These are phyloP conservation scores for Coprinopsis marcescibilis DNA, from an alignment of 768 basidiomycete genomes.

Conservation along the genomic window DNA sequence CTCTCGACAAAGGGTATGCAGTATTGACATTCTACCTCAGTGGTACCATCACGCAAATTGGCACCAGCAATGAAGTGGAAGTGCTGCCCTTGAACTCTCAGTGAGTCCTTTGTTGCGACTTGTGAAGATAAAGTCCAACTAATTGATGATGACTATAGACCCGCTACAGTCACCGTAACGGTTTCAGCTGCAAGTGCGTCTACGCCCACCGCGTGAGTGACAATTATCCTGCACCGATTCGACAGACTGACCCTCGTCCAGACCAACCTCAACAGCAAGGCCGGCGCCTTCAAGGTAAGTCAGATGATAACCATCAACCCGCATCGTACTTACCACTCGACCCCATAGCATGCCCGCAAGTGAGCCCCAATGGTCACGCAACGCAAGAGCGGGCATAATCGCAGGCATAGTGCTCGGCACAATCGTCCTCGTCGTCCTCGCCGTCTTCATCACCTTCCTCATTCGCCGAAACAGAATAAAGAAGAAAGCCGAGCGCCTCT, in stretches of 20 bases:
- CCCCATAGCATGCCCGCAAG: too few species aligned
- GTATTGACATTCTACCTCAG: background rate
- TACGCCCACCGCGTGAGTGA: too few species aligned
- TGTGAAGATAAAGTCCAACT: too few species aligned
- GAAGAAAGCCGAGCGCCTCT: background rate
- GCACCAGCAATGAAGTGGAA: slow-evolving; percentile 2
- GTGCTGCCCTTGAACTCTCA: background rate
- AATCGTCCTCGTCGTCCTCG: background rate
- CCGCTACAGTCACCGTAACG: too few species aligned
- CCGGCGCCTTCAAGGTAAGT: background rate
- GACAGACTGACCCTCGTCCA: too few species aligned
- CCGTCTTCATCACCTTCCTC: slow-evolving; percentile 1
- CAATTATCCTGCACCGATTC: too few species aligned
- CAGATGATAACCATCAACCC: too few species aligned
- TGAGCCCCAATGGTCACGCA: background rate
- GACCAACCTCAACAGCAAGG: background rate
- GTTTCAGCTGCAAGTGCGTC: too few species aligned
- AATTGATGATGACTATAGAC: background rate
- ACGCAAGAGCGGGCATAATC: background rate
- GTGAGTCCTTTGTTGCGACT: background rate
- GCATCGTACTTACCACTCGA: too few species aligned
- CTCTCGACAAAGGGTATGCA: too few species aligned
- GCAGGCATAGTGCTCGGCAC: slow-evolving; percentile 4
- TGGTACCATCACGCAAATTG: slow-evolving; percentile 2
- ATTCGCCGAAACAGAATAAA: background rate